A percentile compares a stretch with the other conserved stretches of the same genome.
These are phyloP conservation scores for Vigna radiata DNA, from an alignment of 306 rosid genomes.

Conservation along the genomic window DNA sequence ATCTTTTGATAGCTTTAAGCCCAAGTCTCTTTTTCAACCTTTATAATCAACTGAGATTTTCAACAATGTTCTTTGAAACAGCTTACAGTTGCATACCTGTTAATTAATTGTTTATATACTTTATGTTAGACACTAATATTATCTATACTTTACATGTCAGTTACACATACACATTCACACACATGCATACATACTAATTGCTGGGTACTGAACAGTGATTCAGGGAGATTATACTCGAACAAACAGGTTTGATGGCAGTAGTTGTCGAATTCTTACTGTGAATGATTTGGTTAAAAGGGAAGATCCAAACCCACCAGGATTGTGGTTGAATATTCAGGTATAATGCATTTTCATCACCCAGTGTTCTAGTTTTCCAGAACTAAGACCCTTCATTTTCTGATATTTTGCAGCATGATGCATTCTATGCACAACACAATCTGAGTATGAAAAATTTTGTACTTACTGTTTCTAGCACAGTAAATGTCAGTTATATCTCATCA, in stretches of 20 bases:
- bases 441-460: constrained; percentile 70
- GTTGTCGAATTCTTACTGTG: constrained; percentile 47
- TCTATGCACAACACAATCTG: constrained; percentile 67
- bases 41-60: background rate
- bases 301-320: constrained; percentile 42
- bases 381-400: constrained; percentile 26
- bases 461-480: constrained; percentile 54
- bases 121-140: background rate
- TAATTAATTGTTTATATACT: too few species aligned
- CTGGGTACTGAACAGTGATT: constrained; percentile 56
- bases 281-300: constrained; percentile 34
- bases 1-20: background rate
- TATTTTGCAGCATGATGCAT: constrained; percentile 69
- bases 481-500: constrained; percentile 72
- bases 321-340: constrained; percentile 90
- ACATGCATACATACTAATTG: background rate
- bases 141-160: constrained; percentile 13
- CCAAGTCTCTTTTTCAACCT: background rate
- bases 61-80: background rate
- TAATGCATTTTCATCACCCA: constrained; percentile 1
- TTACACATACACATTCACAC: background rate
- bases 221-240: constrained; percentile 63
- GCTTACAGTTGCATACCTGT: background rate
- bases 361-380: constrained; percentile 4
- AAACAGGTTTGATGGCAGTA: constrained; percentile 53